A percentile compares a stretch with the other conserved stretches of the same genome.
Evolutionary conservation across 306 rosid species (phyloP).

Genomic region (Fragaria ananassa): DNA sequence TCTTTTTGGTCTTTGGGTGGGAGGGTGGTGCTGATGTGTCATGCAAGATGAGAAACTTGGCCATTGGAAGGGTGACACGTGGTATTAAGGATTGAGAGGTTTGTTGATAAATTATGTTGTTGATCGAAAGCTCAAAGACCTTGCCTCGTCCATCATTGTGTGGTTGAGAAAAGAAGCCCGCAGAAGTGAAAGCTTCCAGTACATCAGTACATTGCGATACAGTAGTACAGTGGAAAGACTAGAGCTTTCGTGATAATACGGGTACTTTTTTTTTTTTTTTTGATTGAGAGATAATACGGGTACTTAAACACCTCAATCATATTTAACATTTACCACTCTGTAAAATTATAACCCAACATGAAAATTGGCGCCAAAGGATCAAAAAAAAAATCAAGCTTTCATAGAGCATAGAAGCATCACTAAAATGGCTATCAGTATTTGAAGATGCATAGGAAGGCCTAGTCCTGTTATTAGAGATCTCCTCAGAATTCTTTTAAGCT

Average conservation of each 20-base stretch:
- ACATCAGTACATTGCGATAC: background rate
- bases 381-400: background rate
- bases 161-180: conserved; percentile 36
- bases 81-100: conserved; percentile 30
- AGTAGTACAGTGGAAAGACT: background rate
- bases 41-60: conserved; percentile 24
- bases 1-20: conserved; percentile 6
- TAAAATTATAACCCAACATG: background rate
- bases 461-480: background rate
- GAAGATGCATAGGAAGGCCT: background rate
- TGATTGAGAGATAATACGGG: background rate
- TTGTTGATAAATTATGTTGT: conserved; percentile 21
- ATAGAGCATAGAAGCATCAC: background rate
- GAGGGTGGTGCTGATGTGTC: conserved; percentile 35
- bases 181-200: conserved; percentile 6
- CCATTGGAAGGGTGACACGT: conserved; percentile 34
- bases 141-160: conserved; percentile 26
- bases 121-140: conserved; percentile 12
- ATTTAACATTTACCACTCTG: background rate
- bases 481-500: conserved; percentile 3
- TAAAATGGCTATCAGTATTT: background rate
- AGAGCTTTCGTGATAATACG: background rate
- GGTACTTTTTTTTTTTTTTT: too few species aligned
- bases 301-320: background rate
- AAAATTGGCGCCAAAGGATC: background rate